These are phyloP conservation scores for Apiotrichum montevideense DNA, from an alignment of 1,284 basidiomycete species.

Conservation along the genomic window DNA sequence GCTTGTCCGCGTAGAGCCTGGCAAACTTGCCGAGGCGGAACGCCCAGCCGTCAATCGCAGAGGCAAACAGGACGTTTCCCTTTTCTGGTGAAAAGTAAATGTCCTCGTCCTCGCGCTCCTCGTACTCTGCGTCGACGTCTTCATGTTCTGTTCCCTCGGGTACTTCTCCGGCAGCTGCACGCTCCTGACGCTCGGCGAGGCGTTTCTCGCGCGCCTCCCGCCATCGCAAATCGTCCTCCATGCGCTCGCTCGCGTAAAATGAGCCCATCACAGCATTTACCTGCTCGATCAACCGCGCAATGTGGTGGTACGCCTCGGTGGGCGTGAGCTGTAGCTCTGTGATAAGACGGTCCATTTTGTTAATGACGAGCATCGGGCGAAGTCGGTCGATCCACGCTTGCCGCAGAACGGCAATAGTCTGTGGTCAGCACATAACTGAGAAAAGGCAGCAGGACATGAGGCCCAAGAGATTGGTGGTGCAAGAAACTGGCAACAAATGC, in stretches of 20 bases:
- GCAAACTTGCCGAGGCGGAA: conserved; percentile 93
- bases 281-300: conserved; percentile 88
- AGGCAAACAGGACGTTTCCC: conserved; percentile 96
- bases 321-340: conserved; percentile 90
- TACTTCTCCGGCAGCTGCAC: conserved; percentile 39
- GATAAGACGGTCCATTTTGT: conserved; percentile 93
- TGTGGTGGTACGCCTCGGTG: conserved; percentile 88
- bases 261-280: conserved; percentile 97
- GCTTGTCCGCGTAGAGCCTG: conserved; percentile 81
- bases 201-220: conserved; percentile 82
- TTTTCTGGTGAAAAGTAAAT: conserved; percentile 95
- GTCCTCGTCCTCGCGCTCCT: conserved; percentile 95
- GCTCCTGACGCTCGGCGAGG: conserved; percentile 65
- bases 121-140: conserved; percentile 55
- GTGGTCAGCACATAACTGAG: neutral
- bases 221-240: conserved; percentile 95
- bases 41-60: conserved; percentile 96
- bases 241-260: conserved; percentile 92
- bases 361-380: conserved; percentile 88
- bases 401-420: conserved; percentile 91
- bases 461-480: too few relatives aligned
- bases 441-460: too few relatives aligned
- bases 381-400: conserved; percentile 92
- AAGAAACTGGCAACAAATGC: too few relatives aligned
- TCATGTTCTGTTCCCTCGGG: conserved; percentile 38